Conservation (phyloP, 371 early-diverging fungal genomes). For the Mortierella sp. region DNA sequence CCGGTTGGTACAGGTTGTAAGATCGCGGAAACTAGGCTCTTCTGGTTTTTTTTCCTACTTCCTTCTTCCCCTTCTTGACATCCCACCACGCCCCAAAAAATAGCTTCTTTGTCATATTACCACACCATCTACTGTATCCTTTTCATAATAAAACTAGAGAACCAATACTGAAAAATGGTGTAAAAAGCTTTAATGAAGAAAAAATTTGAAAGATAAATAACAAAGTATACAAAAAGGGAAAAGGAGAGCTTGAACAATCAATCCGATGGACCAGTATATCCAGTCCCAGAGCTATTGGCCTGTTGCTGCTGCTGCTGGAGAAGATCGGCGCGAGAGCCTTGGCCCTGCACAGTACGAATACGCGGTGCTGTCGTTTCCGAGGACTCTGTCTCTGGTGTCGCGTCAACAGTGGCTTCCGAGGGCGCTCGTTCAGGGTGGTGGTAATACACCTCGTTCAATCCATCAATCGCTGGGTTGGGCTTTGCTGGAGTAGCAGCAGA, state of each 20-base stretch:
- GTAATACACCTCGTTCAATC: constrained; percentile 60
- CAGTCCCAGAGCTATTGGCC: neutral
- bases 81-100: neutral
- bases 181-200: neutral
- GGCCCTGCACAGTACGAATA: constrained; percentile 25
- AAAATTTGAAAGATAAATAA: neutral
- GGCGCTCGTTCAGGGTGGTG: constrained; percentile 69
- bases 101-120: neutral
- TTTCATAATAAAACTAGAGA: too few species aligned
- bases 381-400: neutral
- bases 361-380: neutral
- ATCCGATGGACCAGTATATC: neutral
- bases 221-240: neutral
- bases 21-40: too few species aligned
- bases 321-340: constrained; percentile 24
- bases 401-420: constrained; percentile 22
- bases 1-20: constrained; percentile 29
- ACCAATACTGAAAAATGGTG: too few species aligned
- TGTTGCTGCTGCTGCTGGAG: neutral
- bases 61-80: neutral
- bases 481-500: neutral
- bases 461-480: constrained; percentile 31
- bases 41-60: too few species aligned
- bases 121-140: neutral
- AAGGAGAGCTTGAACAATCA: neutral